These are phyloP conservation scores for Solanum ossicruentum DNA, from an alignment of 257 asterid species.

Conservation along the genomic window DNA sequence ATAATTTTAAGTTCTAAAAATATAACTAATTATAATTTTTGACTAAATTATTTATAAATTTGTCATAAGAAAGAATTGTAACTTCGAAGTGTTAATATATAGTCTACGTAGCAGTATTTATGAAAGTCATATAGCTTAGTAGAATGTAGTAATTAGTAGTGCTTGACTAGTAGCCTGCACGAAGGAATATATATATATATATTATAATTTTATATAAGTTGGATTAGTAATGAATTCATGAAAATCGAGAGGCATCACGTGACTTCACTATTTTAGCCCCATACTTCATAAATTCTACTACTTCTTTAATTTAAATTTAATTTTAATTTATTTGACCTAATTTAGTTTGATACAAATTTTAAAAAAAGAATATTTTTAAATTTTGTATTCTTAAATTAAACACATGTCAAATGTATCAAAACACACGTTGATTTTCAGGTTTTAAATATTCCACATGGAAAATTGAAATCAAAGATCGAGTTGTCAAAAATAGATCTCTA, in stretches of 20 bases:
- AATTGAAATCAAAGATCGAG: too few species aligned
- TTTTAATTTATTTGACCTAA: too few species aligned
- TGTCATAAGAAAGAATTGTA: not conserved
- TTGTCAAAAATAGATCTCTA: too few species aligned
- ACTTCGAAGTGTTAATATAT: not conserved
- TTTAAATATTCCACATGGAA: too few species aligned
- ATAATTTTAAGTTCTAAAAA: not conserved
- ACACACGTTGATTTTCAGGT: too few species aligned
- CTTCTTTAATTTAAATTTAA: too few species aligned
- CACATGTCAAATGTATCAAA: too few species aligned
- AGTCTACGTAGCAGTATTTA: not conserved
- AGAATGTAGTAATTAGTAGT: not conserved
- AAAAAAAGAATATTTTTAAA: too few species aligned
- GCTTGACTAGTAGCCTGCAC: not conserved
- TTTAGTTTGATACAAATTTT: too few species aligned
- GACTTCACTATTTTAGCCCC: conserved; percentile 14
- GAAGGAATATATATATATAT: too few species aligned
- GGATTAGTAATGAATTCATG: not conserved
- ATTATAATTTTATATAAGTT: not conserved
- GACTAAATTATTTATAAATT: not conserved
- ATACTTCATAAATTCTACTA: conserved; percentile 6
- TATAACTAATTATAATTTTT: not conserved
- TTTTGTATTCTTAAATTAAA: too few species aligned
- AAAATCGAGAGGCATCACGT: conserved; percentile 30
- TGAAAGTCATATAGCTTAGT: not conserved